These are phyloP conservation scores for Xerophyta viscosa DNA, from an alignment of 106 monocot genomes.

Conservation along the genomic window DNA sequence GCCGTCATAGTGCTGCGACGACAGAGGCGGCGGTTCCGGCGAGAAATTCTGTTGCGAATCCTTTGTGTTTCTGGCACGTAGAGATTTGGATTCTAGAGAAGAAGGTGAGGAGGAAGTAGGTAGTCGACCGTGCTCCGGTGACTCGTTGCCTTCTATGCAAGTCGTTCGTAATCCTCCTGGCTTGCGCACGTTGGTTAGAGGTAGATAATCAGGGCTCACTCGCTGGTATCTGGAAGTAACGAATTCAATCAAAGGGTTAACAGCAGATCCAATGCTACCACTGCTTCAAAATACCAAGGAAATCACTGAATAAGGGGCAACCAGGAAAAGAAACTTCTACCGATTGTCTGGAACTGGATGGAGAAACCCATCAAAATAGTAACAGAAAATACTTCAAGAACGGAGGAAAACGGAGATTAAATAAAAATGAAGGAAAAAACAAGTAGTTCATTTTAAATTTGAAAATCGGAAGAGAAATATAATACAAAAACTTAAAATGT, in stretches of 20 bases:
- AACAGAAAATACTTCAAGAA: too few relatives aligned
- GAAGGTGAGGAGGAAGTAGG: not conserved
- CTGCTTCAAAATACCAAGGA: not conserved
- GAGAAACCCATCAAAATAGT: too few relatives aligned
- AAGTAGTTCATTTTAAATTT: too few relatives aligned
- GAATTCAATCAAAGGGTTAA: not conserved
- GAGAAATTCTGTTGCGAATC: not conserved
- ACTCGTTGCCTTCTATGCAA: not conserved
- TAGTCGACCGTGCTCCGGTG: not conserved
- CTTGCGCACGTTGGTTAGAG: not conserved
- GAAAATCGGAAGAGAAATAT: too few relatives aligned
- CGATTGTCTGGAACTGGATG: too few relatives aligned
- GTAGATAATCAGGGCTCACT: constrained; percentile 2
- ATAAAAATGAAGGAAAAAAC: too few relatives aligned
- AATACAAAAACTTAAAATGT: too few relatives aligned
- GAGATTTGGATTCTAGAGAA: not conserved
- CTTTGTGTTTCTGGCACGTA: too few relatives aligned
- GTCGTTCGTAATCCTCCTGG: constrained; percentile 1
- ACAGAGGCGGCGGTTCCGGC: not conserved
- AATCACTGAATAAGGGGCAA: not conserved
- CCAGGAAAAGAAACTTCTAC: too few relatives aligned
- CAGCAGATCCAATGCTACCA: not conserved
- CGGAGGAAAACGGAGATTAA: too few relatives aligned
- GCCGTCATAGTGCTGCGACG: not conserved
- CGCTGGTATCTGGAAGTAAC: not conserved